These are phyloP conservation scores for Jimgerdemannia flammicorona DNA, from an alignment of 192 early-diverging fungal species.

Conservation along the genomic window DNA sequence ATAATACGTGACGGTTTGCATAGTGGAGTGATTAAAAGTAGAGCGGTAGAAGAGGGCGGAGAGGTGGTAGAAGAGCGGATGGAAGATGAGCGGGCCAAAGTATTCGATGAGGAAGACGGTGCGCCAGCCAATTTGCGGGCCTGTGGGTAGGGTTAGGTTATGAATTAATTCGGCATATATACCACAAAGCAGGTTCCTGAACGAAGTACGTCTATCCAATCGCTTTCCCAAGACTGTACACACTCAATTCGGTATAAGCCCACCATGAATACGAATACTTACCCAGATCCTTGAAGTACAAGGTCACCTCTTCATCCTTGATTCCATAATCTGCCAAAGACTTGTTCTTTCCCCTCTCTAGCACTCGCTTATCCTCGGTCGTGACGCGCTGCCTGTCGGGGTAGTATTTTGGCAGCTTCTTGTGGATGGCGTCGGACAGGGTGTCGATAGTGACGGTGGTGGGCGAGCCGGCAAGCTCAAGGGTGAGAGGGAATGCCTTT, in stretches of 20 bases:
- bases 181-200: background rate
- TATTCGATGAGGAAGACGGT: slow-evolving; percentile 95
- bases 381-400: slow-evolving; percentile 85
- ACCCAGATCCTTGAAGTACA: slow-evolving; percentile 70
- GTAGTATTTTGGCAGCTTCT: slow-evolving; percentile 59
- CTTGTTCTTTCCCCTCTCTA: slow-evolving; percentile 40
- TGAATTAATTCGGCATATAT: background rate
- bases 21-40: slow-evolving; percentile 60
- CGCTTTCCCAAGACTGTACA: too few species aligned
- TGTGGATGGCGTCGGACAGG: slow-evolving; percentile 63
- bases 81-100: slow-evolving; percentile 81
- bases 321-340: slow-evolving; percentile 59
- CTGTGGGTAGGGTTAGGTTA: too few species aligned
- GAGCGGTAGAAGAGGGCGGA: slow-evolving; percentile 64
- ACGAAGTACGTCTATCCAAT: too few species aligned
- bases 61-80: slow-evolving; percentile 82
- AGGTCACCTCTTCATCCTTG: slow-evolving; percentile 49
- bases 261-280: background rate
- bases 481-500: slow-evolving; percentile 8
- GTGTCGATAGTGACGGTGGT: slow-evolving; percentile 61
- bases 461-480: slow-evolving; percentile 52
- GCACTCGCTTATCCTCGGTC: slow-evolving; percentile 52
- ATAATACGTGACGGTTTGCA: slow-evolving; percentile 66
- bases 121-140: slow-evolving; percentile 92
- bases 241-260: too few species aligned